These are phyloP conservation scores for Nicotiana attenuata DNA, from an alignment of 257 asterid species.

Conservation along the genomic window DNA sequence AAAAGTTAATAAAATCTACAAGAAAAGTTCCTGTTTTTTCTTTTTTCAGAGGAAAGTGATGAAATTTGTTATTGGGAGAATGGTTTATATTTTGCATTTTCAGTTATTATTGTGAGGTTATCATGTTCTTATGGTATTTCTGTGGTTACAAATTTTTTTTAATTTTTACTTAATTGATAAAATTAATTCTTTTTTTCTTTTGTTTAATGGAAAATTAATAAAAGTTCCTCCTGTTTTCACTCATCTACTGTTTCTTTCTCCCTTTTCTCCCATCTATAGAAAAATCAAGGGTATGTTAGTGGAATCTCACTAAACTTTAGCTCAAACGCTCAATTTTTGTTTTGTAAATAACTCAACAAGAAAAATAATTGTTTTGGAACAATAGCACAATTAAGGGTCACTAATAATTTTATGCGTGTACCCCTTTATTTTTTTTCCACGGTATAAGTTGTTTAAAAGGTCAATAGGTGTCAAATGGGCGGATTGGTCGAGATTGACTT, in stretches of 20 bases:
- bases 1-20: not conserved
- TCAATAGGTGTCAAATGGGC: not conserved
- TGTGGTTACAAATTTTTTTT: not conserved
- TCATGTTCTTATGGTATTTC: slow-evolving; percentile 2
- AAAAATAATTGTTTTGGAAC: too few species aligned
- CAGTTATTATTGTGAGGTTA: not conserved
- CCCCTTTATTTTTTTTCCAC: too few species aligned
- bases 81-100: not conserved
- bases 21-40: not conserved
- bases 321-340: not conserved
- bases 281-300: too few species aligned
- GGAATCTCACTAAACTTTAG: not conserved
- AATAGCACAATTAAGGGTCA: not conserved
- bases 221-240: not conserved
- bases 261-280: too few species aligned
- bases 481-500: not conserved
- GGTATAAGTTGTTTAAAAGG: not conserved
- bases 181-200: not conserved
- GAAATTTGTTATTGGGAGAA: not conserved
- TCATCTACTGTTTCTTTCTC: not conserved
- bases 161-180: not conserved
- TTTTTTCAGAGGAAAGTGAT: not conserved
- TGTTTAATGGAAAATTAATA: not conserved
- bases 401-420: too few species aligned
- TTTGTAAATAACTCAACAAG: too few species aligned